Percentiles rank a stretch among this genome's conserved stretches.
Evolutionary conservation across 176 grass and related monocot genomes (phyloP).

Genomic region (Puya raimondii): DNA sequence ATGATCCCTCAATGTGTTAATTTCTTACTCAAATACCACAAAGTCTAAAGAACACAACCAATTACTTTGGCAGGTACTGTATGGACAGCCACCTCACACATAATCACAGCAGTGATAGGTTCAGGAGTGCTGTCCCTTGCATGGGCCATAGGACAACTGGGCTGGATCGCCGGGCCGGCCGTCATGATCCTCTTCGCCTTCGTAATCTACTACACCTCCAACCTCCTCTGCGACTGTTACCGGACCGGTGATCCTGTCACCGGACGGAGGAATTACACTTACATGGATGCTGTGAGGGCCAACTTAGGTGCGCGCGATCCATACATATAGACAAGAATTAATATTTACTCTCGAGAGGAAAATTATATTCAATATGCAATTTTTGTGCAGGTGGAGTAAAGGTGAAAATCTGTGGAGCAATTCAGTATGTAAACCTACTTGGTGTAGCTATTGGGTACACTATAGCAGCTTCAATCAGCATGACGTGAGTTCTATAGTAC

Average conservation of each 20-base stretch:
- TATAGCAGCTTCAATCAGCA: constrained; percentile 55
- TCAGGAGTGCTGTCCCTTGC: constrained; percentile 44
- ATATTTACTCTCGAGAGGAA: too few relatives aligned
- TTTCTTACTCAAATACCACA: background rate
- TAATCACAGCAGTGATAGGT: constrained; percentile 56
- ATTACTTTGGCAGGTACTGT: constrained; percentile 29
- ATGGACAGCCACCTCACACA: constrained; percentile 50
- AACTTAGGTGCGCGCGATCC: constrained; percentile 25
- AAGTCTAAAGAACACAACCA: background rate
- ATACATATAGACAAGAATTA: background rate
- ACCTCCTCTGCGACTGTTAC: constrained; percentile 41
- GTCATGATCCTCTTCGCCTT: constrained; percentile 48
- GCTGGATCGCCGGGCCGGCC: constrained; percentile 35
- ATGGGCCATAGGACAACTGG: constrained; percentile 45
- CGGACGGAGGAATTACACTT: constrained; percentile 51
- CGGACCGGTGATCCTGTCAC: constrained; percentile 32
- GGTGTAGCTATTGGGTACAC: constrained; percentile 56
- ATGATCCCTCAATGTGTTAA: too few relatives aligned
- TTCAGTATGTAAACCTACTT: constrained; percentile 51
- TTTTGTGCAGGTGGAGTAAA: constrained; percentile 28
- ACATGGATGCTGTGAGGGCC: constrained; percentile 48
- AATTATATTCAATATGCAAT: background rate
- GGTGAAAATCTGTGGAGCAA: constrained; percentile 44
- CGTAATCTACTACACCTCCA: constrained; percentile 42
- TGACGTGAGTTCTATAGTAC: constrained; percentile 29